Base-by-base conservation (phyloP, 2,329 filamentous ascomycete genomes). In the Pseudogymnoascus sp. region DNA sequence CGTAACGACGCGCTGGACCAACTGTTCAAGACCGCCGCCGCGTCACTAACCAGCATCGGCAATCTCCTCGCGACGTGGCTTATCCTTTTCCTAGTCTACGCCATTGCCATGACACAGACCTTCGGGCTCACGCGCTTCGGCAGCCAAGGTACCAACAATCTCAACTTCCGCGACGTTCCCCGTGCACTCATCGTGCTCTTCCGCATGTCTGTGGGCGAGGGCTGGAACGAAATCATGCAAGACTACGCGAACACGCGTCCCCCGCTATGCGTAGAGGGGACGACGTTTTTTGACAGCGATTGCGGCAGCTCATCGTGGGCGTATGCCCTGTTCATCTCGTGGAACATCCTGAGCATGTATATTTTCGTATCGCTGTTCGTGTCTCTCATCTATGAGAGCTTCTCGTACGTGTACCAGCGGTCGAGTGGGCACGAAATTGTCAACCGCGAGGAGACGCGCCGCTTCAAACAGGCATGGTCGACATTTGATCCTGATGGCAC, bases 261-360 rank as follows among this genome's bases (percentile, higher is more conserved):
- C 2, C 93, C 93, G 0, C 83, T 90, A 60, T 99, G 94, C 75
- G 91, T 92, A 1, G 80, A 87, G 19, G 82, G 82, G 37, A 71
- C 78, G 0, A 81, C 82, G 39, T 97, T 96, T 74, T 93, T 92
- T 70, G 78, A 90, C 43, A 94, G 91, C 69, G 95, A 99, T 75
- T 99, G 94, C 71, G 94, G 94, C 63, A 96, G 93, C 76, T 83
- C 86, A 60, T 83, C 86, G 39, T 99, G 94, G 92, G 92, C 94
- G 6, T 83, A 92, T 60, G 85, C 87, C 35, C 80, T 99, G 8
- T 99, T 99, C 78, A 92, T 97, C 63, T 85, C 89, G 4, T 99
- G 94, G 94, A 99, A 99, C 78, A 93, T 99, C 70, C 83, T 99
- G 75, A 97, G 93, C 89, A 99, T 99, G 94, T 99, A 99, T 77